phyloP scores from a whole-genome alignment of 805 yeast genomes.

The Nakazawaea ishiwadae region DNA sequence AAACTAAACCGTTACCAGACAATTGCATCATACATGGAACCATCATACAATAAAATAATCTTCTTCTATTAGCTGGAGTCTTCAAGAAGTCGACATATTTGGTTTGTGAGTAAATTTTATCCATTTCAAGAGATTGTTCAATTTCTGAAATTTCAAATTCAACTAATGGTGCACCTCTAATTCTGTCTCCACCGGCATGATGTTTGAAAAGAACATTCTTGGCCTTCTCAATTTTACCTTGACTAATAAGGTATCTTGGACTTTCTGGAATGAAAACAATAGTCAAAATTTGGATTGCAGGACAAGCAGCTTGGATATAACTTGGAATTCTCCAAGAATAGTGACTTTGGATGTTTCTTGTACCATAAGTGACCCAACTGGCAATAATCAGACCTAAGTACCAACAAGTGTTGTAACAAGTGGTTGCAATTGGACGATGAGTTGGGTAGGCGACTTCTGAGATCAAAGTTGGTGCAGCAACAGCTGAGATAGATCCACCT shows the following conservation, averaged over 20 bases:
- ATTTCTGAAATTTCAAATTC: constrained; percentile 37
- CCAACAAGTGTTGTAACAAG: constrained; percentile 45
- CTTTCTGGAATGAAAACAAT: constrained; percentile 41
- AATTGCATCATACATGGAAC: constrained; percentile 33
- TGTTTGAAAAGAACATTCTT: constrained; percentile 29
- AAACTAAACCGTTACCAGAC: no score
- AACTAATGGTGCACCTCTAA: constrained; percentile 22
- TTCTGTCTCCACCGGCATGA: constrained; percentile 34
- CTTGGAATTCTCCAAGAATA: constrained; percentile 25
- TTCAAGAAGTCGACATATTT: constrained; percentile 34
- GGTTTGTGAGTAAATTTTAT: constrained; percentile 28
- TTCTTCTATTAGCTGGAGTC: constrained; percentile 35
- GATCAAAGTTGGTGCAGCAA: constrained; percentile 38
- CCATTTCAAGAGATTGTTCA: constrained; percentile 34
- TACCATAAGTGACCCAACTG: constrained; percentile 47
- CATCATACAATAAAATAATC: constrained; percentile 31
- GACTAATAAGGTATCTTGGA: constrained; percentile 38
- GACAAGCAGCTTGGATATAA: constrained; percentile 31
- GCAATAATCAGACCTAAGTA: constrained; percentile 50
- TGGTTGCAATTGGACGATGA: constrained; percentile 32
- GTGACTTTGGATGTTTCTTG: constrained; percentile 16
- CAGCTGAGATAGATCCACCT: constrained; percentile 33
- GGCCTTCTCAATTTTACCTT: constrained; percentile 36
- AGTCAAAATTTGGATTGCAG: constrained; percentile 25
- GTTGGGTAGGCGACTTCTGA: constrained; percentile 41